Evolutionary conservation across 1,284 basidiomycete genomes (phyloP).

Genomic region (Trametes versicolor): DNA sequence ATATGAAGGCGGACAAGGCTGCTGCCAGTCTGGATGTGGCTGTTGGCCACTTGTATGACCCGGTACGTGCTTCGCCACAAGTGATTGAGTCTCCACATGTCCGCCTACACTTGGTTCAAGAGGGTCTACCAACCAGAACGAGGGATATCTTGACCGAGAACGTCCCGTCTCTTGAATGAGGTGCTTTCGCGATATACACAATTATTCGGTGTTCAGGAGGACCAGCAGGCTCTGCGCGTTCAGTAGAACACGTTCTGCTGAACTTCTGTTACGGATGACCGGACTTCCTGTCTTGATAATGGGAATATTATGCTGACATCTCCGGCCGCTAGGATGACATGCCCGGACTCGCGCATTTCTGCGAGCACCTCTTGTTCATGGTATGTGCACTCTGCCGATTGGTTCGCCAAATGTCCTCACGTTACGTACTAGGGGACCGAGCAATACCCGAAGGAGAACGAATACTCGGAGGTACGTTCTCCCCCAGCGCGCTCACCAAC

Average conservation of each 20-base stretch:
- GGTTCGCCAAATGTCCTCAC: constrained; percentile 1
- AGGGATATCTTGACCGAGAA: too few relatives aligned
- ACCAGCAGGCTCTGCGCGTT: too few relatives aligned
- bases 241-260: too few relatives aligned
- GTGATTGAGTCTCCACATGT: neutral
- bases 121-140: too few relatives aligned
- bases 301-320: too few relatives aligned
- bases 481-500: neutral
- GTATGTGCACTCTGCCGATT: constrained; percentile 52
- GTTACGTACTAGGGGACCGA: constrained; percentile 68
- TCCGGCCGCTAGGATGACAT: constrained; percentile 70
- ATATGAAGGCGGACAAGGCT: constrained; percentile 92
- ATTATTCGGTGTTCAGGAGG: too few relatives aligned
- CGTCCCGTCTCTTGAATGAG: too few relatives aligned
- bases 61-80: constrained; percentile 62
- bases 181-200: too few relatives aligned
- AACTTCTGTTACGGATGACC: too few relatives aligned
- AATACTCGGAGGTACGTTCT: constrained; percentile 79
- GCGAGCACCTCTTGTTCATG: constrained; percentile 98
- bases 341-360: constrained; percentile 91
- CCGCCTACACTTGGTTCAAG: neutral
- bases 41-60: constrained; percentile 95
- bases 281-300: too few relatives aligned
- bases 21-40: constrained; percentile 96
- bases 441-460: constrained; percentile 91